phyloP scores from a whole-genome alignment of 192 early-diverging fungal species.

The Phlyctochytrium bullatum region DNA sequence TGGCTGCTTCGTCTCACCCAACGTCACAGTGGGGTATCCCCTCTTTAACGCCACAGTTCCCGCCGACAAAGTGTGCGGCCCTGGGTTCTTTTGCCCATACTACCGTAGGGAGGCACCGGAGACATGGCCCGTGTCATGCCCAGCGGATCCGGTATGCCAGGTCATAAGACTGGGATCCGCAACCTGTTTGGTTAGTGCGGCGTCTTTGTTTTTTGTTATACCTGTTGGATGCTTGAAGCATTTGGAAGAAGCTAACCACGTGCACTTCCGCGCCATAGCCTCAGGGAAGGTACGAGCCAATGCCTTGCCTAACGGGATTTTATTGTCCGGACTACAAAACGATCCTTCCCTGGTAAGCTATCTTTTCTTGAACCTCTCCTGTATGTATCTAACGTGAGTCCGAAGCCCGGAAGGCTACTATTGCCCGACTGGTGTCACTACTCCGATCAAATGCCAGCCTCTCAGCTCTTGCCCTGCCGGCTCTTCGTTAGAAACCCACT shows the following conservation, averaged over 20 bases:
- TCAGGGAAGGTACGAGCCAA: constrained; percentile 1
- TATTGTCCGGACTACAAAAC: constrained; percentile 37
- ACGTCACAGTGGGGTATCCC: constrained; percentile 1
- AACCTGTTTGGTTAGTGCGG: neutral
- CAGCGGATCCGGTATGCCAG: constrained; percentile 26
- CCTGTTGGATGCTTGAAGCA: too few relatives aligned
- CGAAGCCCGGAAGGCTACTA: constrained; percentile 14
- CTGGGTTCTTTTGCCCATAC: constrained; percentile 36
- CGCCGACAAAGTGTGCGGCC: constrained; percentile 2
- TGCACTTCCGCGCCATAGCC: neutral
- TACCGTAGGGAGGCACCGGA: constrained; percentile 5
- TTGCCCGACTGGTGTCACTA: constrained; percentile 12
- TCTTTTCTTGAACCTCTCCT: neutral
- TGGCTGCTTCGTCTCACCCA: constrained; percentile 9
- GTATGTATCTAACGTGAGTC: neutral
- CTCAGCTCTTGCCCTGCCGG: constrained; percentile 38
- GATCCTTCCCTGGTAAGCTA: constrained; percentile 16
- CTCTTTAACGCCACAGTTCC: neutral
- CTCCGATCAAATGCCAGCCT: constrained; percentile 22
- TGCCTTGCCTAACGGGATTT: constrained; percentile 32
- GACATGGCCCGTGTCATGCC: constrained; percentile 30
- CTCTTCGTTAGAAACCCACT: constrained; percentile 12
- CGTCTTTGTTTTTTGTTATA: neutral
- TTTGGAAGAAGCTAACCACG: too few relatives aligned
- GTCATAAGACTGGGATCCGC: constrained; percentile 13